Percentiles rank a stretch among this genome's conserved stretches.
Conservation (phyloP, 2,329 filamentous ascomycete genomes). For the Trichoderma lentiforme region DNA sequence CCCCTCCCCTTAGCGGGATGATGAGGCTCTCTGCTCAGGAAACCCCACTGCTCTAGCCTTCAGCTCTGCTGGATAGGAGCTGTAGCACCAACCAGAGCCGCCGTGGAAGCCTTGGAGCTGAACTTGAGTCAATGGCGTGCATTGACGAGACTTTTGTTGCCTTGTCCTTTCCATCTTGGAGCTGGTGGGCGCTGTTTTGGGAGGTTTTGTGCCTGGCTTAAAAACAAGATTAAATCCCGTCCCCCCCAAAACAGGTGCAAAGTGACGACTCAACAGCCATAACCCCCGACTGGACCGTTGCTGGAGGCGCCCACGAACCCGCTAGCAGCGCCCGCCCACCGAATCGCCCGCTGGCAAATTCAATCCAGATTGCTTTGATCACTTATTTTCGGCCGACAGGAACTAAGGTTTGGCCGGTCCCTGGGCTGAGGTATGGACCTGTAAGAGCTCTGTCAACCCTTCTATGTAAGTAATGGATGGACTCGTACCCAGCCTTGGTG, state of each 20-base stretch:
- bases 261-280: not conserved
- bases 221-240: constrained; percentile 2
- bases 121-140: constrained; percentile 4
- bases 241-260: not conserved
- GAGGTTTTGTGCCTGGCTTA: constrained; percentile 3
- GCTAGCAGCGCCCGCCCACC: not conserved
- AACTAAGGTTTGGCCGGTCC: not conserved
- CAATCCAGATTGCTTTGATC: not conserved
- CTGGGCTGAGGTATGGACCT: not conserved
- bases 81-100: not conserved
- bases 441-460: not conserved
- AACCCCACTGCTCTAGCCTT: constrained; percentile 6
- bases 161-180: not conserved
- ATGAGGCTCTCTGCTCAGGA: constrained; percentile 12
- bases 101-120: constrained; percentile 1
- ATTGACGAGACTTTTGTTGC: not conserved
- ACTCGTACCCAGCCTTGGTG: not conserved
- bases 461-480: not conserved
- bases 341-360: constrained; percentile 2
- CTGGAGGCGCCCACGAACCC: not conserved
- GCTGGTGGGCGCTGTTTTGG: not conserved
- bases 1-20: constrained; percentile 8
- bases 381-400: not conserved
- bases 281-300: not conserved
- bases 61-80: constrained; percentile 1